Conservation (phyloP, 2,329 filamentous ascomycete genomes). For the Exophiala alcalophila region DNA sequence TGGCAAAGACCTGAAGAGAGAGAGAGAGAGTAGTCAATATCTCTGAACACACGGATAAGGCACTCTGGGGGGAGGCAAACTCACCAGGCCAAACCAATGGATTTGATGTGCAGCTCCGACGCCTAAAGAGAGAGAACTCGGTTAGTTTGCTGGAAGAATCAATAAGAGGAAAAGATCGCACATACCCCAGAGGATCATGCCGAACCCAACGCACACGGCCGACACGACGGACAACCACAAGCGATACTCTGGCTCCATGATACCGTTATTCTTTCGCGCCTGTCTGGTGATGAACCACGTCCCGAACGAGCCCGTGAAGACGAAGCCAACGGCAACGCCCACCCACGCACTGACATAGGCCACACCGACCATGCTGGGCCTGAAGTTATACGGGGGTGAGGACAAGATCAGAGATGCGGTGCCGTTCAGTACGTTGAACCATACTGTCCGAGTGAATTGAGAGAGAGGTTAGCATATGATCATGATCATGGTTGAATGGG, state of each 20-base stretch:
- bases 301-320: too few relatives aligned
- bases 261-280: conserved; percentile 28
- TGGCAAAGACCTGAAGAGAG: conserved; percentile 50
- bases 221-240: conserved; percentile 33
- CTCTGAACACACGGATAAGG: too few relatives aligned
- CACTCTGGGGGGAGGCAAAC: too few relatives aligned
- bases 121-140: too few relatives aligned
- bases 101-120: conserved; percentile 49
- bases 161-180: too few relatives aligned
- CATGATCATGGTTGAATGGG: too few relatives aligned
- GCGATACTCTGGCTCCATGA: conserved; percentile 32
- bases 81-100: conserved; percentile 52
- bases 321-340: conserved; percentile 18
- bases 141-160: too few relatives aligned
- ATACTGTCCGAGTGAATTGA: too few relatives aligned
- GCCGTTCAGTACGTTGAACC: conserved; percentile 45
- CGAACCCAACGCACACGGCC: conserved; percentile 44
- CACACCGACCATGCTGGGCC: conserved; percentile 39
- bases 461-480: too few relatives aligned
- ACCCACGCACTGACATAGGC: conserved; percentile 35
- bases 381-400: conserved; percentile 38
- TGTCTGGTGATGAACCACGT: too few relatives aligned
- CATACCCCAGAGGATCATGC: conserved; percentile 51
- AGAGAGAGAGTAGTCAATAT: too few relatives aligned
- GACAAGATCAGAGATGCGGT: conserved; percentile 40